These are phyloP conservation scores for Sclerotinia nivalis DNA, from an alignment of 2,329 filamentous ascomycete species.

Conservation along the genomic window DNA sequence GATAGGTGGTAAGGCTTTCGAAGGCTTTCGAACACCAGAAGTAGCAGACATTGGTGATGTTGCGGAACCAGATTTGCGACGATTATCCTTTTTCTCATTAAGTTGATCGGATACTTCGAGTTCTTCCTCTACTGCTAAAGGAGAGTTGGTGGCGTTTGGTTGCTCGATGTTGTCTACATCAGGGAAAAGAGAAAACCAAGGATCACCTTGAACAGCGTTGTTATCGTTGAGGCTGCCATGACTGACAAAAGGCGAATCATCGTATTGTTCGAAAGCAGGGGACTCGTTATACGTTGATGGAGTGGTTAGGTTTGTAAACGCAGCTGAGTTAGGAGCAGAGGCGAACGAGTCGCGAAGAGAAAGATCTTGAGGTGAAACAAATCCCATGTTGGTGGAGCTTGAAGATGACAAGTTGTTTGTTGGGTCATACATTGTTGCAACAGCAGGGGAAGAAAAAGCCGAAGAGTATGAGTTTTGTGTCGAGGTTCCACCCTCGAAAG, in stretches of 20 bases:
- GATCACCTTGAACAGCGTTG: slow-evolving; percentile 43
- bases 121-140: slow-evolving; percentile 47
- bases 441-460: slow-evolving; percentile 40
- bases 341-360: slow-evolving; percentile 66
- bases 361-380: slow-evolving; percentile 83
- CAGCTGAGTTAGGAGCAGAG: slow-evolving; percentile 79
- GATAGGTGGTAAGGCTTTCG: slow-evolving; percentile 80
- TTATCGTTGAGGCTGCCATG: slow-evolving; percentile 45
- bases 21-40: slow-evolving; percentile 69
- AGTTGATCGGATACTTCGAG: slow-evolving; percentile 49
- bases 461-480: slow-evolving; percentile 35
- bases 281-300: slow-evolving; percentile 78
- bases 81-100: slow-evolving; percentile 44
- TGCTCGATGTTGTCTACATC: slow-evolving; percentile 43
- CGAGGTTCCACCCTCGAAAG: slow-evolving; percentile 49
- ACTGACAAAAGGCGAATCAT: slow-evolving; percentile 76
- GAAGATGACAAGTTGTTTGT: slow-evolving; percentile 43
- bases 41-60: slow-evolving; percentile 59
- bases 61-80: slow-evolving; percentile 46
- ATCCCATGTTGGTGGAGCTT: slow-evolving; percentile 60
- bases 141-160: slow-evolving; percentile 26
- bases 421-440: slow-evolving; percentile 53
- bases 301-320: slow-evolving; percentile 82
- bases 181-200: slow-evolving; percentile 76
- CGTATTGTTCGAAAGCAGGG: slow-evolving; percentile 68